phyloP scores from a whole-genome alignment of 2,329 filamentous ascomycete genomes.

The Cryphonectria carpinicola region DNA sequence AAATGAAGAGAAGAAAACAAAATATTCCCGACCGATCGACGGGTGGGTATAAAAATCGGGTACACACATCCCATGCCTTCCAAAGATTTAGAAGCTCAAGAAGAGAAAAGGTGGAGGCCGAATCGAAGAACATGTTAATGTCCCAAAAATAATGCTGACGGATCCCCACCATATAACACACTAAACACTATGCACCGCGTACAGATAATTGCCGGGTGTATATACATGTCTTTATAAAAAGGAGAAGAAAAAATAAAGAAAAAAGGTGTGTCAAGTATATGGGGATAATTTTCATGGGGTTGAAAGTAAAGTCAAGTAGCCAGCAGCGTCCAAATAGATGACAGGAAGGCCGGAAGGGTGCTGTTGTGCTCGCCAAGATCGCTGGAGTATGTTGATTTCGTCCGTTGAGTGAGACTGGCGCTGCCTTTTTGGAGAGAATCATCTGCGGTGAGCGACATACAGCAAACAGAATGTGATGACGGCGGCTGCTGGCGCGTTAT shows the following conservation, averaged over 20 bases:
- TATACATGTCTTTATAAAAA: slow-evolving; percentile 15
- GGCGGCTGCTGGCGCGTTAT: slow-evolving; percentile 18
- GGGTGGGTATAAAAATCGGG: not conserved
- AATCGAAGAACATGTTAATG: slow-evolving; percentile 5
- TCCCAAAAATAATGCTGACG: not conserved
- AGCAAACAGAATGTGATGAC: not conserved
- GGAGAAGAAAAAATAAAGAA: not conserved
- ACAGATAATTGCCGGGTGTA: slow-evolving; percentile 18
- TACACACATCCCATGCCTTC: not conserved
- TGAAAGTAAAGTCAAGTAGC: slow-evolving; percentile 21
- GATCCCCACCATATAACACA: slow-evolving; percentile 24
- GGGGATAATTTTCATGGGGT: slow-evolving; percentile 11
- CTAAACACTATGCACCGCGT: slow-evolving; percentile 27
- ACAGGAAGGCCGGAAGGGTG: slow-evolving; percentile 21
- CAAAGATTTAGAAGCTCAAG: slow-evolving; percentile 6
- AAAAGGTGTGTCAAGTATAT: slow-evolving; percentile 19
- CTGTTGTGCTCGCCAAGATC: slow-evolving; percentile 11
- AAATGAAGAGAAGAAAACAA: not conserved
- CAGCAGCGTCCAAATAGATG: slow-evolving; percentile 22
- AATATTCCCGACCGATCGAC: not conserved
- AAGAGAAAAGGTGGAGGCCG: slow-evolving; percentile 2
- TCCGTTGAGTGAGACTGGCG: not conserved
- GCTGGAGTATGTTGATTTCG: not conserved
- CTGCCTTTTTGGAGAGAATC: slow-evolving; percentile 16
- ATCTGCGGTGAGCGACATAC: slow-evolving; percentile 3